Evolutionary conservation across 495 filamentous ascomycete genomes (phyloP).

Genomic region (Penicillium canariense): DNA sequence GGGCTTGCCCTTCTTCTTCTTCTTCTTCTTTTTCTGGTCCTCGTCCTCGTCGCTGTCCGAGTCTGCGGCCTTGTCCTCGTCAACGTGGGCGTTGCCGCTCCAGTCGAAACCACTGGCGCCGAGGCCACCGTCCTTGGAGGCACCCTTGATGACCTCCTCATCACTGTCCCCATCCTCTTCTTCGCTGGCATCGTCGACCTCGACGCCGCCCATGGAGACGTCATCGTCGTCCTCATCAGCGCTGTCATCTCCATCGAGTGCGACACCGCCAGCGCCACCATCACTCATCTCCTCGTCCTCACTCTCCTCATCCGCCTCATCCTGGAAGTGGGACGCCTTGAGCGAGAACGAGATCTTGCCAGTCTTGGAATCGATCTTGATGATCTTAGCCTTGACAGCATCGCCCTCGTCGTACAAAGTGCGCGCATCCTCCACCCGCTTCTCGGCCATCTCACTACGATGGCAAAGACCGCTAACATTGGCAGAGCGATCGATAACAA

Average conservation of each 20-base stretch:
- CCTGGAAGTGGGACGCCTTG: constrained; percentile 86
- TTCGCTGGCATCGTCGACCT: constrained; percentile 52
- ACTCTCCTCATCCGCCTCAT: constrained; percentile 54
- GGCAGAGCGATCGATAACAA: constrained; percentile 76
- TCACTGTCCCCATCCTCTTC: constrained; percentile 36
- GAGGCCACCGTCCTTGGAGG: constrained; percentile 53
- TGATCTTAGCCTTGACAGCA: constrained; percentile 80
- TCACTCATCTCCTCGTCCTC: constrained; percentile 49
- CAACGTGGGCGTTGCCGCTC: constrained; percentile 59
- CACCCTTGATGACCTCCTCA: constrained; percentile 35
- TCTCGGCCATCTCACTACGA: constrained; percentile 82
- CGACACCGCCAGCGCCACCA: constrained; percentile 44
- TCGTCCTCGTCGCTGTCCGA: constrained; percentile 54
- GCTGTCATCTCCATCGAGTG: constrained; percentile 42
- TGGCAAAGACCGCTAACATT: constrained; percentile 94
- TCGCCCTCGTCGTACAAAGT: constrained; percentile 87
- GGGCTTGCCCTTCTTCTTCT: constrained; percentile 75
- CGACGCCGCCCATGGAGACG: constrained; percentile 48
- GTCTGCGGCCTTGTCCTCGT: constrained; percentile 38
- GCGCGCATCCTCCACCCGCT: constrained; percentile 70
- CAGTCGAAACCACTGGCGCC: constrained; percentile 83
- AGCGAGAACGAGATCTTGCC: constrained; percentile 82
- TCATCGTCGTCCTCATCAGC: constrained; percentile 30
- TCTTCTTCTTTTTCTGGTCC: constrained; percentile 57
- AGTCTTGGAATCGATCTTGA: constrained; percentile 71